These are phyloP conservation scores for Phoenix roebelenii DNA, from an alignment of 176 grass and related monocot species.

Conservation along the genomic window DNA sequence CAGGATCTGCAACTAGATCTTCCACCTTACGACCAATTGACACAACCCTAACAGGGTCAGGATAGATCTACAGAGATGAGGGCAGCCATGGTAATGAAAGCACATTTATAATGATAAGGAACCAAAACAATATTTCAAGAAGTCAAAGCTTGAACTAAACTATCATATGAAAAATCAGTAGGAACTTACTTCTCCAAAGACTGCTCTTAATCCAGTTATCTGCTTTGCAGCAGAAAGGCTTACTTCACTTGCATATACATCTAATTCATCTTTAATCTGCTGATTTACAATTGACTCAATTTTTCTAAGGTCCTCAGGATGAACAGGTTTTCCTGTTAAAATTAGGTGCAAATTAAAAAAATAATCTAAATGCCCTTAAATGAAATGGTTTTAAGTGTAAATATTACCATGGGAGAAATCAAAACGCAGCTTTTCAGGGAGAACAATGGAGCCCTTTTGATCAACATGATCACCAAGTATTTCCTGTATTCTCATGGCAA, in stretches of 20 bases:
- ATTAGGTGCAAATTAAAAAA: neutral
- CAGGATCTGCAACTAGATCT: conserved; percentile 50
- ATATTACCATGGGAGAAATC: conserved; percentile 96
- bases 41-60: conserved; percentile 81
- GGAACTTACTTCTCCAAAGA: conserved; percentile 69
- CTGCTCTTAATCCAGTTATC: conserved; percentile 71
- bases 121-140: too few species aligned
- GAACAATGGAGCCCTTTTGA: conserved; percentile 98
- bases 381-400: neutral
- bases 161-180: conserved; percentile 3
- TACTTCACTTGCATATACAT: conserved; percentile 72
- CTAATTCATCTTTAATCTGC: conserved; percentile 77
- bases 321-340: conserved; percentile 84
- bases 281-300: conserved; percentile 94
- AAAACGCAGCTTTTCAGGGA: conserved; percentile 91
- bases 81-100: neutral
- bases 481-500: conserved; percentile 41
- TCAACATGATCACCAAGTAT: conserved; percentile 97
- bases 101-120: neutral
- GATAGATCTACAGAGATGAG: conserved; percentile 54
- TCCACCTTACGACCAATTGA: conserved; percentile 83
- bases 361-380: conserved; percentile 1
- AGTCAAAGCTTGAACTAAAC: neutral
- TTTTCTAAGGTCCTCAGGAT: conserved; percentile 80
- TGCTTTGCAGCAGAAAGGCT: conserved; percentile 49